A percentile compares a stretch with the other conserved stretches of the same genome.
These are phyloP conservation scores for Nitzschia palea DNA, from an alignment of 108 stramenopile species.

Conservation along the genomic window DNA sequence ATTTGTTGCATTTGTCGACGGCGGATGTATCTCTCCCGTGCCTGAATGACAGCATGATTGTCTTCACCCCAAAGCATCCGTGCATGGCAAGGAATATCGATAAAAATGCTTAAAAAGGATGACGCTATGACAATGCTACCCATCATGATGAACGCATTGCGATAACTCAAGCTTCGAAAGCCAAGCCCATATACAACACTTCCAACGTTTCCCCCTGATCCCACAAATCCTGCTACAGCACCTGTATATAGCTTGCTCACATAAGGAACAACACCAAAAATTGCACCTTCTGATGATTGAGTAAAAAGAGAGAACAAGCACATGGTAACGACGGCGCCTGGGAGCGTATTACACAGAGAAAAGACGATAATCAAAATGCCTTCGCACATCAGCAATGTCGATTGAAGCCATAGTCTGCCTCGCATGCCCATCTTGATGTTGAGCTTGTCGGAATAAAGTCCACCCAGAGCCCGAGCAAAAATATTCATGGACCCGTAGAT, in stretches of 20 bases:
- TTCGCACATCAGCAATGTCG: constrained; percentile 56
- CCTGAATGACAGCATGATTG: constrained; percentile 33
- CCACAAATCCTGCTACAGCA: constrained; percentile 74
- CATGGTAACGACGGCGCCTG: constrained; percentile 60
- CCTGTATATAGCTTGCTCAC: constrained; percentile 63
- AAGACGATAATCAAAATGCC: constrained; percentile 71
- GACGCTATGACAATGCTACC: constrained; percentile 47
- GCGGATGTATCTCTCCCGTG: constrained; percentile 27
- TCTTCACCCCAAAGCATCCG: constrained; percentile 47
- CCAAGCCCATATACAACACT: constrained; percentile 57
- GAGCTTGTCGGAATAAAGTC: constrained; percentile 39
- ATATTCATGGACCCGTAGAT: constrained; percentile 67
- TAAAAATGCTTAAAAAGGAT: constrained; percentile 42
- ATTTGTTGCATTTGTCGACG: constrained; percentile 1
- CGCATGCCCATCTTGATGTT: constrained; percentile 60
- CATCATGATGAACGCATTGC: constrained; percentile 65
- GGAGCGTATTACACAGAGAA: constrained; percentile 49
- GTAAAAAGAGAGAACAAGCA: constrained; percentile 75
- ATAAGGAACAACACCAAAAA: constrained; percentile 79
- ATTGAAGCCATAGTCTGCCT: constrained; percentile 60
- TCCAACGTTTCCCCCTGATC: constrained; percentile 82
- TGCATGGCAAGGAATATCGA: constrained; percentile 58
- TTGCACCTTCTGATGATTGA: constrained; percentile 79
- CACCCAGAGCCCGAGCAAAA: constrained; percentile 66
- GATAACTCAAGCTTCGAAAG: constrained; percentile 55